These are phyloP conservation scores for Poronia punctata DNA, from an alignment of 495 filamentous ascomycete species.

Conservation along the genomic window DNA sequence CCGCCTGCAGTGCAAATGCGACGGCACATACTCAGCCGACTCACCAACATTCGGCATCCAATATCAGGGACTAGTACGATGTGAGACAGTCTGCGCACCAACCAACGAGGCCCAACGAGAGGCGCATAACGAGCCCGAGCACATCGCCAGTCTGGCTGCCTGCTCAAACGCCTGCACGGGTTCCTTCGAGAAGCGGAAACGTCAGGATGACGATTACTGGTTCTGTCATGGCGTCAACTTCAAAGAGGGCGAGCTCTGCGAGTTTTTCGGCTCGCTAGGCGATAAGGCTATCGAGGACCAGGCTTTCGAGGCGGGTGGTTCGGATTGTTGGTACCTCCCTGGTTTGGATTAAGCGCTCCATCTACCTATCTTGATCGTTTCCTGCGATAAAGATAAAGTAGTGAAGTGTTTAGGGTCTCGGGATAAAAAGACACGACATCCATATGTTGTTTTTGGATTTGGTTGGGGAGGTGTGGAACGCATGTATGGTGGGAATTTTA, in stretches of 20 bases:
- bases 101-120: constrained; percentile 11
- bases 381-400: too few relatives aligned
- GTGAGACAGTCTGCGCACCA: constrained; percentile 19
- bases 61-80: constrained; percentile 19
- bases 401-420: too few relatives aligned
- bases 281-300: too few relatives aligned
- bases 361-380: too few relatives aligned
- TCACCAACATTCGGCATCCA: constrained; percentile 20
- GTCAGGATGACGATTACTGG: constrained; percentile 16
- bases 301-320: constrained; percentile 9
- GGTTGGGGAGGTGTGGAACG: too few relatives aligned
- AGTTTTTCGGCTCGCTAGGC: constrained; percentile 21
- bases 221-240: constrained; percentile 29
- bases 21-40: constrained; percentile 8
- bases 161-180: constrained; percentile 22
- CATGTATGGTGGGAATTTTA: too few relatives aligned
- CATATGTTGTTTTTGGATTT: too few relatives aligned
- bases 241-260: constrained; percentile 19
- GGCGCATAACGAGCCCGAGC: constrained; percentile 19
- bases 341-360: constrained; percentile 15
- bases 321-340: constrained; percentile 15
- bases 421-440: too few relatives aligned
- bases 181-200: constrained; percentile 20
- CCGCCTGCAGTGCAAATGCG: constrained; percentile 24
- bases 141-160: too few relatives aligned